A percentile compares a stretch with the other conserved stretches of the same genome.
phyloP scores from a whole-genome alignment of 345 rosid species.

The Orychophragmus violaceus region DNA sequence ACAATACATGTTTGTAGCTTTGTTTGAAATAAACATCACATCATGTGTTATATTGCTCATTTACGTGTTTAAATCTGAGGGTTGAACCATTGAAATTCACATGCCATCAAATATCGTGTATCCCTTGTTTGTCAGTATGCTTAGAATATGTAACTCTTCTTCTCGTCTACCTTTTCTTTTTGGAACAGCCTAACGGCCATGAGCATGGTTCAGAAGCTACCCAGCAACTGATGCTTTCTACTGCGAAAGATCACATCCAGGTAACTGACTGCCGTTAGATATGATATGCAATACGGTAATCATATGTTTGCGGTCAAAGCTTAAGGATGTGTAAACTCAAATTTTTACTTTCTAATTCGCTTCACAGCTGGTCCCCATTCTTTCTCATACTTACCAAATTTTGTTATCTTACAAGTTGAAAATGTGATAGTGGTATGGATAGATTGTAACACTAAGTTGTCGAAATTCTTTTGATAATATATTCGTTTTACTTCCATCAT shows the following conservation, averaged over 20 bases:
- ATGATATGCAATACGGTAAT: not conserved
- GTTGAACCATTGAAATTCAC: not conserved
- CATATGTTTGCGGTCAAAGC: not conserved
- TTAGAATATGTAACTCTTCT: not conserved
- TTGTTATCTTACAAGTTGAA: not conserved
- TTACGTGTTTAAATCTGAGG: not conserved
- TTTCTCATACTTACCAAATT: not conserved
- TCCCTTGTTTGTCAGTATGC: not conserved
- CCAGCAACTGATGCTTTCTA: slow-evolving; percentile 65
- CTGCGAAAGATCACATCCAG: slow-evolving; percentile 84
- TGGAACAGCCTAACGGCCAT: slow-evolving; percentile 73
- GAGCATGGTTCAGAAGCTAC: slow-evolving; percentile 68
- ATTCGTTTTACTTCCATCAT: not conserved
- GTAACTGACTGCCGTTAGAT: slow-evolving; percentile 29
- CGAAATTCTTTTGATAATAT: not conserved
- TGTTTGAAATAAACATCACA: not conserved
- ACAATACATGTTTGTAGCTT: not conserved
- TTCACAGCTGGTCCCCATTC: not conserved
- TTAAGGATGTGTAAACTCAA: not conserved
- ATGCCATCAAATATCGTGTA: not conserved
- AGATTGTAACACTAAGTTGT: not conserved
- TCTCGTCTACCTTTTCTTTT: slow-evolving; percentile 11
- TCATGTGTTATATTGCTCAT: not conserved
- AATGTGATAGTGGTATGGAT: not conserved
- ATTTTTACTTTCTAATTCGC: not conserved